Base-by-base conservation (phyloP, 1,284 basidiomycete genomes). In the Cryptococcus sp. region DNA sequence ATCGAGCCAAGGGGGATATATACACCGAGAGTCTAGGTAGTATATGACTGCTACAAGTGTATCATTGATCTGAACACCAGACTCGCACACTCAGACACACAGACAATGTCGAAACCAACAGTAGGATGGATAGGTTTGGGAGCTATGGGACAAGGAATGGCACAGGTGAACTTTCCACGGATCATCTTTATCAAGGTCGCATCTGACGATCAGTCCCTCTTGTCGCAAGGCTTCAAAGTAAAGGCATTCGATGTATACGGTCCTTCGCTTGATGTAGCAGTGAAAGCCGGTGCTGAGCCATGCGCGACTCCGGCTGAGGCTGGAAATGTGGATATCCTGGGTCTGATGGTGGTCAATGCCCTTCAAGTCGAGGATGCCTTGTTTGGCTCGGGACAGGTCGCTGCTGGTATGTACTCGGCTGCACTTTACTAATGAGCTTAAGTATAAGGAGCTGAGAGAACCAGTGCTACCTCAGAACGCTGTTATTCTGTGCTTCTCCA, bases 401-500 rank as follows among this genome's bases (percentile, higher is more conserved):
- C 67, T 3, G 55, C 63, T 3, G 57, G 66, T 68, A 39, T 44
- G 59, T 52, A 16, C n/a, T 13, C 21, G 22, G 5, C 39, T 44
- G n/a, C 24, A 37, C 22, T 10, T 21, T 7, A 31, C 14, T 40
- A 40, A 46, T 32, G 16, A 22, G 40, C 49, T 42, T 22, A 49
- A 32, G 9, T 4, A 18, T 13, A 5, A 18, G 25, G 11, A 32
- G 11, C 37, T 45, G n/a, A 31, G 18, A 28, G 4, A 11, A 28
- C 23, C 44, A 67, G 70, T 57, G 7, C 63, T 76, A 7, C 46
- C 64, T 14, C 42, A 61, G 14, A 60, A 63, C 16, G 59, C 74
- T 1, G 52, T 58, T 13, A 63, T 76, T 46, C 65, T 76, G 24
- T 64, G 70, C 25, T 74, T 72, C 56, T 74, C 75, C 0, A 76